These are phyloP conservation scores for Neurospora sp. DNA, from an alignment of 495 filamentous ascomycete species.

Conservation along the genomic window DNA sequence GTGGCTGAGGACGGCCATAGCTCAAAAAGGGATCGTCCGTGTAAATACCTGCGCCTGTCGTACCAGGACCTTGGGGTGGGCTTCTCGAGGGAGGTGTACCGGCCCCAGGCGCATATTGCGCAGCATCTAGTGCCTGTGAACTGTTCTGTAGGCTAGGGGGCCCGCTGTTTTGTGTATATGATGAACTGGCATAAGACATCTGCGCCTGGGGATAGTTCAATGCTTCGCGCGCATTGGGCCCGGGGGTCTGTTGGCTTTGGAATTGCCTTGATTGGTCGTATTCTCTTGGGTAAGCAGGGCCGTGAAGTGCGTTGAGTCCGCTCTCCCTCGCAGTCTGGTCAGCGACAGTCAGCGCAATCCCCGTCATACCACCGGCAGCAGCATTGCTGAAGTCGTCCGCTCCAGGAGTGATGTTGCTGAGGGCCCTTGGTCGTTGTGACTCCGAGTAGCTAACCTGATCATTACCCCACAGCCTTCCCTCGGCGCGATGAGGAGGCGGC, in stretches of 20 bases:
- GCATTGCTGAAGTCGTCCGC: constrained; percentile 63
- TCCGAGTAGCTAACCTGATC: constrained; percentile 10
- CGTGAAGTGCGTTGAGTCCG: constrained; percentile 56
- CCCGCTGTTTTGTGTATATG: not conserved
- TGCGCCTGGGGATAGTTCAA: constrained; percentile 14
- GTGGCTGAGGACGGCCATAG: constrained; percentile 49
- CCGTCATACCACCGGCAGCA: constrained; percentile 66
- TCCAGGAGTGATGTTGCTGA: constrained; percentile 56
- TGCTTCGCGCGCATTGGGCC: constrained; percentile 1
- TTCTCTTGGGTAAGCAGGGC: constrained; percentile 33
- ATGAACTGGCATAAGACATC: constrained; percentile 5
- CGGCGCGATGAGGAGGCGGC: constrained; percentile 16
- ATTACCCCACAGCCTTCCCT: not conserved
- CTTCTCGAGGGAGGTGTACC: constrained; percentile 20
- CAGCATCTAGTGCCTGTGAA: constrained; percentile 12
- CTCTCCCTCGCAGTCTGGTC: constrained; percentile 63
- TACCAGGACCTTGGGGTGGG: constrained; percentile 2
- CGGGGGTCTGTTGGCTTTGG: constrained; percentile 22
- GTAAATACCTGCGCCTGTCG: constrained; percentile 19
- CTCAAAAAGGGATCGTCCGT: constrained; percentile 40
- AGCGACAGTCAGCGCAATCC: constrained; percentile 64
- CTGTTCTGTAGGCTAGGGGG: constrained; percentile 11
- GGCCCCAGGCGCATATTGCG: constrained; percentile 5
- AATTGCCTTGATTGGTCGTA: constrained; percentile 20
- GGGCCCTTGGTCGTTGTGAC: constrained; percentile 2